phyloP scores from a whole-genome alignment of 108 stramenopile genomes.

The Pseudonitzschia delicatissima region DNA sequence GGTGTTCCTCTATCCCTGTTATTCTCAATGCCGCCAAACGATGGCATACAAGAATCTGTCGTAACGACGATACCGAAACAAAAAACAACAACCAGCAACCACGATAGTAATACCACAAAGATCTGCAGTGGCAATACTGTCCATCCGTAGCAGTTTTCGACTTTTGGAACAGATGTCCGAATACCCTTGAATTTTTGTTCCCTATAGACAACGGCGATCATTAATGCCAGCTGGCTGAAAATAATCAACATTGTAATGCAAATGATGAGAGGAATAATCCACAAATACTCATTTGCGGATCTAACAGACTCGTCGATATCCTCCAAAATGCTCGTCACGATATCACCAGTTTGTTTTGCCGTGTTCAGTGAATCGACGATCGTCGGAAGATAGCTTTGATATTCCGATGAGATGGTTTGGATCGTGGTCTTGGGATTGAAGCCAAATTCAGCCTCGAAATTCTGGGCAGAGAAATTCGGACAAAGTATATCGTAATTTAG shows the following conservation, averaged over 20 bases:
- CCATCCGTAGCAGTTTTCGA: conserved; percentile 10
- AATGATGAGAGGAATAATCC: conserved; percentile 23
- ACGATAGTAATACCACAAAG: conserved; percentile 1
- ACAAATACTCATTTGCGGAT: conserved; percentile 8
- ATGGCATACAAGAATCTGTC: conserved; percentile 6
- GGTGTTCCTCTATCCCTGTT: conserved; percentile 2
- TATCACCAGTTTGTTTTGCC: neutral
- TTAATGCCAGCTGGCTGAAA: conserved; percentile 6
- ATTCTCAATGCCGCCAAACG: neutral
- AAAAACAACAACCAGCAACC: conserved; percentile 1
- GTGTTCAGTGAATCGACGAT: neutral
- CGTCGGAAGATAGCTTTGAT: neutral
- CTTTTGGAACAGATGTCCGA: neutral
- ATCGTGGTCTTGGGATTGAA: conserved; percentile 3
- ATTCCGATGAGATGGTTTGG: neutral
- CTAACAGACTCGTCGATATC: neutral
- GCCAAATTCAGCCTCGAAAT: neutral
- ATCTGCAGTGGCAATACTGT: conserved; percentile 3
- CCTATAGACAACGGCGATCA: conserved; percentile 3
- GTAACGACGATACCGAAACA: conserved; percentile 10
- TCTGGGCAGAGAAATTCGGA: neutral
- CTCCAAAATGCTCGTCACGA: conserved; percentile 1
- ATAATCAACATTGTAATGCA: conserved; percentile 6
- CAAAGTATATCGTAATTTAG: conserved; percentile 8
- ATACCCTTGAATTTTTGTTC: neutral